Evolutionary conservation across 1,284 basidiomycete species (phyloP).

Genomic region (Naganishia liquefaciens): DNA sequence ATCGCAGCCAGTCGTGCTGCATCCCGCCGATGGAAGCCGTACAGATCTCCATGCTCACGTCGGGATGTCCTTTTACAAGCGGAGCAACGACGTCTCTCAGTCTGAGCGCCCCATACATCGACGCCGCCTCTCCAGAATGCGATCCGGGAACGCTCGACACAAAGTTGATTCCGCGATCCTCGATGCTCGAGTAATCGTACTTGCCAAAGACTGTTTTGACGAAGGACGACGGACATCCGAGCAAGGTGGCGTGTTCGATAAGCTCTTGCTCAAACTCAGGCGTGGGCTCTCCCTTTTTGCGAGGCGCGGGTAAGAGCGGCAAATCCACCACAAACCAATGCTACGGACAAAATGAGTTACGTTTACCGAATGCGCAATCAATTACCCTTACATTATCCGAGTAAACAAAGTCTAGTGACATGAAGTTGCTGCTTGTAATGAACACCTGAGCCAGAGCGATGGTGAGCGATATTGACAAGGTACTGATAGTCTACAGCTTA

Average conservation of each 20-base stretch:
- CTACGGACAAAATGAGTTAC: constrained; percentile 3
- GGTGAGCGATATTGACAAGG: too few species aligned
- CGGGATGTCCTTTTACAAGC: constrained; percentile 8
- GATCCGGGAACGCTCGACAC: constrained; percentile 30
- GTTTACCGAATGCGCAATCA: neutral
- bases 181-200: constrained; percentile 32
- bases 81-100: constrained; percentile 30
- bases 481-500: constrained; percentile 4
- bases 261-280: constrained; percentile 34
- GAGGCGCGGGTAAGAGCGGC: constrained; percentile 10
- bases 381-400: constrained; percentile 28
- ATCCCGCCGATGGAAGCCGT: constrained; percentile 33
- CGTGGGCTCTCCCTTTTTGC: neutral
- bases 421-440: constrained; percentile 33
- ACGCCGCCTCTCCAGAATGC: constrained; percentile 25
- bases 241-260: constrained; percentile 28
- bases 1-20: constrained; percentile 29
- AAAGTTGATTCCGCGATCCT: constrained; percentile 22
- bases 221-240: constrained; percentile 32
- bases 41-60: constrained; percentile 29
- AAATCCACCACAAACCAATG: constrained; percentile 36
- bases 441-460: constrained; percentile 24
- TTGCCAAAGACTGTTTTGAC: constrained; percentile 27
- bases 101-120: constrained; percentile 30
- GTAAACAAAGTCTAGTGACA: constrained; percentile 29